Base-by-base conservation (phyloP, 192 early-diverging fungal species). In the Backusella liffmaniae region DNA sequence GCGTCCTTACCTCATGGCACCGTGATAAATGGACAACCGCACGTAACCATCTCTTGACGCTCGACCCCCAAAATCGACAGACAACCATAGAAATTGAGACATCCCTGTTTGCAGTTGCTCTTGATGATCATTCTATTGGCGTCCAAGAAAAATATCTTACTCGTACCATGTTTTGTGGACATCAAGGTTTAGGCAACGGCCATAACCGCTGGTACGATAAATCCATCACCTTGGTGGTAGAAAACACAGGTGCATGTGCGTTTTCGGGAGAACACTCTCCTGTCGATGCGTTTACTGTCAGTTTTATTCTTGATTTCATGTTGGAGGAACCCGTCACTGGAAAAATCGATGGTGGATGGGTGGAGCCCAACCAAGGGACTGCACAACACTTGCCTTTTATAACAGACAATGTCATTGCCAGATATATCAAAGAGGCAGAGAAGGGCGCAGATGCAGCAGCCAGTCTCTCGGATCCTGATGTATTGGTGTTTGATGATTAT, bases 121-220 rank as follows among this genome's bases (percentile, higher is more conserved):
- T 97, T 0, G 96, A 97, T 80, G 92, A 94, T 66, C 88, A 86
- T 66, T 78, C 77, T 30, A 75, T 81, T 16, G 84, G 86, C 7
- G 21, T 34, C 0, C 59, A 80, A 53, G 68, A 84, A 44, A 70
- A 79, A n/a, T 67, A 78, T 6, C 82, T 82, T 49, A 66, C 76
- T 26, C 78, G 84, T 41, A 86, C 82, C 73, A 84, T 79, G 3
- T 90, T 93, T 77, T 77, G 70, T n/a, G 81, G 81, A 1, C 59
- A 80, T 39, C 90, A 93, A 73, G 90, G 87, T 3, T 76, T 84
- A 23, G 77, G 77, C 9, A 82, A 80, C n/a, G 95, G 93, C 4
- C 91, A 89, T 81, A 97, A 97, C 77, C 87, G 96, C 4, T 97
- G 96, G 96, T 95, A 92, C 75, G 96, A 97, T 82, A 97, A 95